Percentiles rank a stretch among this genome's conserved stretches.
phyloP scores from a whole-genome alignment of 495 filamentous ascomycete species.

The Xylaria curta region DNA sequence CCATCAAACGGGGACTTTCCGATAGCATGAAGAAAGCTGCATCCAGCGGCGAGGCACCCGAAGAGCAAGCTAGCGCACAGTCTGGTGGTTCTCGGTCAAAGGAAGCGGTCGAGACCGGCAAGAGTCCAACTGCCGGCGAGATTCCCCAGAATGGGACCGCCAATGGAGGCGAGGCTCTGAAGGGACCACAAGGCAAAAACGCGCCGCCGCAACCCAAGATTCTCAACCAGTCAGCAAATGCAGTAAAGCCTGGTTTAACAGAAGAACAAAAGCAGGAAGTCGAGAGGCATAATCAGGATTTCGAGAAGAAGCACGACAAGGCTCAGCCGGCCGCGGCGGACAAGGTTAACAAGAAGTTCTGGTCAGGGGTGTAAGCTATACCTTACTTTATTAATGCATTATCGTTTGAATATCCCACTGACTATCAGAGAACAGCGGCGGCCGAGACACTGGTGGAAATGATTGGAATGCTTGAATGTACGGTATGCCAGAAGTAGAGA shows the following conservation, averaged over 20 bases:
- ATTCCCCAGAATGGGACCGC: slow-evolving; percentile 40
- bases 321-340: slow-evolving; percentile 47
- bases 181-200: slow-evolving; percentile 46
- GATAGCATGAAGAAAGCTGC: slow-evolving; percentile 36
- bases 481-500: neutral
- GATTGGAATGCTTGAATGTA: slow-evolving; percentile 37
- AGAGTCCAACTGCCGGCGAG: slow-evolving; percentile 37
- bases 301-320: slow-evolving; percentile 55
- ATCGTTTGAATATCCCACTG: neutral
- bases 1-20: slow-evolving; percentile 36
- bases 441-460: slow-evolving; percentile 26
- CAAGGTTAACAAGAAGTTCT: slow-evolving; percentile 58
- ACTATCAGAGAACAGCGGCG: slow-evolving; percentile 31
- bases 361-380: slow-evolving; percentile 45
- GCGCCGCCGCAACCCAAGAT: slow-evolving; percentile 54
- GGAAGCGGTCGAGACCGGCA: slow-evolving; percentile 48
- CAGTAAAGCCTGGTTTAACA: slow-evolving; percentile 42
- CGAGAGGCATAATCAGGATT: slow-evolving; percentile 57
- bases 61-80: slow-evolving; percentile 47
- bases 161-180: slow-evolving; percentile 48
- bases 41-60: slow-evolving; percentile 39
- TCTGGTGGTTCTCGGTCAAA: slow-evolving; percentile 54
- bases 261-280: slow-evolving; percentile 57
- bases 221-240: slow-evolving; percentile 46
- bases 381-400: neutral